Evolutionary conservation across 1,284 basidiomycete species (phyloP), one percentile per base, ranked within the genome.

Genomic region (Cystobasidium slooffiae): DNA sequence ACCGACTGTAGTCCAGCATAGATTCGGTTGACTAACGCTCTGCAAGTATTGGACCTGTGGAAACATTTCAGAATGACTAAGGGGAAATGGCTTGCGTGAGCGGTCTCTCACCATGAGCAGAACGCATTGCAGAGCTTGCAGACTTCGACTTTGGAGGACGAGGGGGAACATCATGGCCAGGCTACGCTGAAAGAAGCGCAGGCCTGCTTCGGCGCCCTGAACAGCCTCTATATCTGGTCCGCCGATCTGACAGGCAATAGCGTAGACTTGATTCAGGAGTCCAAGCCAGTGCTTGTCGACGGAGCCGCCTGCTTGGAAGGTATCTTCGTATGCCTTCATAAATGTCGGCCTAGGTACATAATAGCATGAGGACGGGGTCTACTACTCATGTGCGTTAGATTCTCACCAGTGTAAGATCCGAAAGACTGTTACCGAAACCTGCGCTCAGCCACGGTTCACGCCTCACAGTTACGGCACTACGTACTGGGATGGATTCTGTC

Each of bases 1-100:
- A 6, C 68, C 68, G n/a, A 62, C 41, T 22, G 68, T 62, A 44
- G 49, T 69, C 68, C 68, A 69, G 68, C 68, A 69, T 10, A 69
- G n/a, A n/a, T 24, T 49, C 8, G 68, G 58, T 20, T 69, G 68
- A 9, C 31, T 46, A 47, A 61, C 49, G 7, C 51, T 56, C 41
- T 69, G 68, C 10, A 69, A 44, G 39, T 69, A 69, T 22, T 59
- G 58, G 8, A 41, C 51, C 66, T 68, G 20, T 31, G 31, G 31
- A 31, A 31, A 3, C 53, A 37, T 37, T 14, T 39, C 31, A 20
- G 18, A 18, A n/a, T 55, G 9, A 55, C 39, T n/a, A 44, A 56
- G 3, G 8, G 58, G 58, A 20, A 51, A 51, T 49, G 1, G 20
- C 8, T 31, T 7, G 44, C 3, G n/a, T 22, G 44, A 1, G 1